Base-by-base conservation (phyloP, 495 filamentous ascomycete genomes). In the Aspergillus baeticus region DNA sequence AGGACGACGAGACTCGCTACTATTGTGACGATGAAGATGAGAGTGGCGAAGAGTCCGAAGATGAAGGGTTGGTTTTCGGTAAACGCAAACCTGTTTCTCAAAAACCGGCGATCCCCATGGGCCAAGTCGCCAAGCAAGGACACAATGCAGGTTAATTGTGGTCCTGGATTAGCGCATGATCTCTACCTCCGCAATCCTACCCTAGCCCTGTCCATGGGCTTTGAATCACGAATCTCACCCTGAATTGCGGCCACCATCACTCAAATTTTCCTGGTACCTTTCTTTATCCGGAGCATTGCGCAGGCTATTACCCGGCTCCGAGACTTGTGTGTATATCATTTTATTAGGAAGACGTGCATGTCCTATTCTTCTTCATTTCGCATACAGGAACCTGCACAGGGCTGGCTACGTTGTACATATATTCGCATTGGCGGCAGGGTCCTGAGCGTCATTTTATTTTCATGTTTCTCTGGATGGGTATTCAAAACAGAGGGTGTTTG, bases 11-110 rank as follows among this genome's bases (percentile, higher is more conserved):
- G 51, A 69, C 68, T 36, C 60, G 70, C 38, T 78, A 74, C 55
- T 76, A 74, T 60, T 77, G 73, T 44, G 71, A 76, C 44, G 73
- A 78, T 48, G 77, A 79, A 54, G 69, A 79, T 45, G 74, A 77
- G 21, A 69, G 60, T 21, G 68, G 67, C 52, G 58, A 67, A 17
- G 77, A 78, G 13, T 81, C 79, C 0, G 79, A 82, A 60, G 78
- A 80, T 23, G 79, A 82, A 65, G 77, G 65, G 6, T 64, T 79
- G 33, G 60, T 76, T 22, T 74, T 79, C 50, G 72, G 73, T 29
- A 74, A 72, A 57, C 72, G 71, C 61, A 75, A 72, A 41, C 46
- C 66, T 1, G 45, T 59, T 1, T 54, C 63, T 14, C 71, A 73
- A 58, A 63, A 62, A 39, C 60, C 64, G 13, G 48, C 53, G n/a